Evolutionary conservation across 192 early-diverging fungal species (phyloP), one percentile per base, ranked within the genome.

Genomic region (Dissophora globulifera): DNA sequence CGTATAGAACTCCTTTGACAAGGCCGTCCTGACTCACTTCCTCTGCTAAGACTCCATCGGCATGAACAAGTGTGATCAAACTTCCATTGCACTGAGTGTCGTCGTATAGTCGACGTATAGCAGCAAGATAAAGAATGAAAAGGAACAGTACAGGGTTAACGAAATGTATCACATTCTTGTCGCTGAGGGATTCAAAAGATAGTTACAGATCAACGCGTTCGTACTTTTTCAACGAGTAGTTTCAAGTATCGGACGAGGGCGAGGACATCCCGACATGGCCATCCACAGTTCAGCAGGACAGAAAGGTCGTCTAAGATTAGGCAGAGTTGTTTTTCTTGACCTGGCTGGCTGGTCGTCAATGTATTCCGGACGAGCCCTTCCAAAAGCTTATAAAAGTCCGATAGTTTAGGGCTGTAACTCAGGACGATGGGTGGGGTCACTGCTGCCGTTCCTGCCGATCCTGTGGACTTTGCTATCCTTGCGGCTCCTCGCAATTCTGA

Each of bases 221-320:
- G 10, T 52, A 83, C 81, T 62, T 75, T 79, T 26, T 69, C 71
- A 3, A 83, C 66, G 2, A 88, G 43, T 2, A 78, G 43, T 32
- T 79, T 74, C 30, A 86, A 64, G 31, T 81, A 82, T 9, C 79
- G 68, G 5, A 86, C 45, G 53, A 88, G 78, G 20, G 55, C 67
- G 29, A 81, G 19, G 1, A 84, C 65, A 40, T 83, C 74, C 9
- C 46, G 32, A 26, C 76, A 50, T 5, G 53, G 59, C 69, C 78
- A 83, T 35, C 87, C 87, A 20, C 66, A 79, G 58, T 79, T 82
- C 15, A 86, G 20, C 12, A 88, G 54, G 11, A 81, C 79, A 33
- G 79, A 83, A 3, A 82, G 78, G 74, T 88, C 87, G 50, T 88
- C 87, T 47, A 88, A 31, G 38, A 88, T 82, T 46, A 82, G 56